Conservation (phyloP, 1,284 basidiomycete species). For the Entoloma clypeatum region DNA sequence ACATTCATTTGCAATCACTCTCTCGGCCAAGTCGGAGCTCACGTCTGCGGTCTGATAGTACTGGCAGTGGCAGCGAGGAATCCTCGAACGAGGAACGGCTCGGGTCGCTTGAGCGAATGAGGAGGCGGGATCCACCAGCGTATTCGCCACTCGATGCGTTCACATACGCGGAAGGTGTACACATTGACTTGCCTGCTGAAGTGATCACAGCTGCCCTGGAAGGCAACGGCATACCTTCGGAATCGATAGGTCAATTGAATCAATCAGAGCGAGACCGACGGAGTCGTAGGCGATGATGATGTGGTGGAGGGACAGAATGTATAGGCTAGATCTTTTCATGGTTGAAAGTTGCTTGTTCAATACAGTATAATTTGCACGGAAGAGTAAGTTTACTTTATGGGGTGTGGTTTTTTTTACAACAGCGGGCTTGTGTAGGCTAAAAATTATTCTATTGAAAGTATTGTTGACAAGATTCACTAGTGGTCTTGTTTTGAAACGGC, state of each 20-base stretch:
- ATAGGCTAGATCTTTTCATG: conserved; percentile 16
- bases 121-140: conserved; percentile 66
- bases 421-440: neutral
- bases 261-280: conserved; percentile 51
- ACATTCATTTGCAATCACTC: conserved; percentile 74
- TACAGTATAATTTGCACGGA: conserved; percentile 14
- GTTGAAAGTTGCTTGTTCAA: conserved; percentile 15
- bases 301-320: conserved; percentile 4
- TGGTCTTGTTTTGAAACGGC: neutral
- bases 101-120: conserved; percentile 28
- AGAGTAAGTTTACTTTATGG: conserved; percentile 12
- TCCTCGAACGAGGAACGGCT: conserved; percentile 23
- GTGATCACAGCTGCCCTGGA: conserved; percentile 78
- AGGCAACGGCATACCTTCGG: conserved; percentile 55
- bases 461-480: neutral
- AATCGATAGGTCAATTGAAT: conserved; percentile 49
- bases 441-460: neutral
- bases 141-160: conserved; percentile 81
- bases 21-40: conserved; percentile 27
- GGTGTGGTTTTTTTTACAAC: neutral
- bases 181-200: conserved; percentile 78
- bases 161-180: conserved; percentile 76
- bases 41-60: conserved; percentile 36
- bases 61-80: conserved; percentile 20
- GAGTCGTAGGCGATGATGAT: conserved; percentile 47